Conservation (phyloP, 345 rosid species). For the Eucalyptus caleyi region DNA sequence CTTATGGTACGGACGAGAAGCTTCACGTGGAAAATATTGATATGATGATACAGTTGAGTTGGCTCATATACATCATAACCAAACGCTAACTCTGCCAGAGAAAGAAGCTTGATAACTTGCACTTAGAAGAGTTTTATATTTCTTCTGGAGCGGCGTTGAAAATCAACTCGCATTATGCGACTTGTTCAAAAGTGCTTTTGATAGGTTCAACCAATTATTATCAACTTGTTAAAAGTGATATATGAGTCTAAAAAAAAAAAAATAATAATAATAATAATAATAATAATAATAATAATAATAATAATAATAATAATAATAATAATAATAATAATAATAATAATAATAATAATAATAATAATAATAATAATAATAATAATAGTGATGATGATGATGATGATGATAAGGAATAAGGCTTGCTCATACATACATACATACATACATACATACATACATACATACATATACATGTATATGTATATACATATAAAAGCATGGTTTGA, state of each 20-base stretch:
- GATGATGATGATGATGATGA: no score
- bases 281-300: no score
- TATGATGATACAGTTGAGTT: no score
- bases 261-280: no score
- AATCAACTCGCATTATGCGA: background rate
- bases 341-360: no score
- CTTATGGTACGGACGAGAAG: background rate
- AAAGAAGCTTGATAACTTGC: background rate
- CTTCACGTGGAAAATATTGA: no score
- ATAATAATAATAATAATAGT: rapidly evolving
- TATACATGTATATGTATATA: no score
- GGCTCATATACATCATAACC: background rate
- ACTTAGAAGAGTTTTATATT: background rate
- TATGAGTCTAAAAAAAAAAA: no score
- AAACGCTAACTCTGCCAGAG: background rate
- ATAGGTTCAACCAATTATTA: background rate
- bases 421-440: no score
- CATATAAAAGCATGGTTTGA: background rate
- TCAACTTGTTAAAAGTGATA: background rate
- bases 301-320: no score
- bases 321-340: no score
- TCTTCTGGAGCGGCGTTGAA: background rate
- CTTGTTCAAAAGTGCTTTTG: background rate
- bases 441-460: no score
- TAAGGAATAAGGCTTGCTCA: background rate